A percentile compares a stretch with the other conserved stretches of the same genome.
Conservation (phyloP, 2,329 filamentous ascomycete genomes). For the Phaeosphaeriaceae sp. region DNA sequence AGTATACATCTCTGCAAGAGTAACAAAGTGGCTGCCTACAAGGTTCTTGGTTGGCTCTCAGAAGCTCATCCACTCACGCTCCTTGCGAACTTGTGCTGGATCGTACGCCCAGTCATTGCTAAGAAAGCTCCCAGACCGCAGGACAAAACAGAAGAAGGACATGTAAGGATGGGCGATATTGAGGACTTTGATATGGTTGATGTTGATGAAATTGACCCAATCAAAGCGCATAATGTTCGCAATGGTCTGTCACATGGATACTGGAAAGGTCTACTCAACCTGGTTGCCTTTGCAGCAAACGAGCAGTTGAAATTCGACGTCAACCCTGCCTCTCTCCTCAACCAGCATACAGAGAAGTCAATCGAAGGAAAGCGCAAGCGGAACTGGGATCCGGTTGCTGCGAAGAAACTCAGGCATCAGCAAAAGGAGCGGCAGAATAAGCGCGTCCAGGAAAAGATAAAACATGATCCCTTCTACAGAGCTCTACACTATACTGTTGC, state of each 20-base stretch:
- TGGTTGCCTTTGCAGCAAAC: slow-evolving; percentile 60
- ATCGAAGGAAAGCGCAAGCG: slow-evolving; percentile 19
- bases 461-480: slow-evolving; percentile 56
- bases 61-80: slow-evolving; percentile 62
- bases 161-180: slow-evolving; percentile 15
- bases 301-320: slow-evolving; percentile 53
- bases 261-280: slow-evolving; percentile 67
- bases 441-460: slow-evolving; percentile 51
- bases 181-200: slow-evolving; percentile 54
- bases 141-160: slow-evolving; percentile 1
- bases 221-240: slow-evolving; percentile 34
- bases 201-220: slow-evolving; percentile 40
- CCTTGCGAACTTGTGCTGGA: slow-evolving; percentile 60
- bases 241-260: slow-evolving; percentile 62
- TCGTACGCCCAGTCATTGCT: slow-evolving; percentile 62
- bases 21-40: slow-evolving; percentile 58
- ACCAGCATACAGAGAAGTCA: slow-evolving; percentile 40
- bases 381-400: slow-evolving; percentile 26
- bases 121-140: slow-evolving; percentile 55
- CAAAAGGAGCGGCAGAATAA: slow-evolving; percentile 52
- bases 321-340: slow-evolving; percentile 51
- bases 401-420: slow-evolving; percentile 35
- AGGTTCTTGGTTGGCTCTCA: slow-evolving; percentile 63
- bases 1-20: slow-evolving; percentile 68
- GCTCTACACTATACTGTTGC: slow-evolving; percentile 61